These are phyloP conservation scores for Podospora sp. DNA, from an alignment of 495 filamentous ascomycete species.

Conservation along the genomic window DNA sequence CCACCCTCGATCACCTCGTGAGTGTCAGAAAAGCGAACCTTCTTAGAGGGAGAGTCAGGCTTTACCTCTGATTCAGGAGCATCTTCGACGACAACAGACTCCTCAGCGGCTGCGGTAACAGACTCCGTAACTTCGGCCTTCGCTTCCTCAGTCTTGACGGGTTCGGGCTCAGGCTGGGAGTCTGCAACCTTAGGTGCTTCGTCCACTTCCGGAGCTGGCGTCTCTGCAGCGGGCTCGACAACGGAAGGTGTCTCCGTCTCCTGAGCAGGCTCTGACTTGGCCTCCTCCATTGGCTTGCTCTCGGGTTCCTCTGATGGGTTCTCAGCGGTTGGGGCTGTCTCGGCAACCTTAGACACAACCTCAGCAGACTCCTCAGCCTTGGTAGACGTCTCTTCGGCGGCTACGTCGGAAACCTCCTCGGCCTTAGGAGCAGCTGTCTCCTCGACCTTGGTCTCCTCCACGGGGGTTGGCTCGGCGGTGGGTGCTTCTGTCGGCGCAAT, in stretches of 20 bases:
- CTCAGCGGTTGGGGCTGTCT: not conserved
- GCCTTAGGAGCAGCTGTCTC: not conserved
- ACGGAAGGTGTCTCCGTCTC: not conserved
- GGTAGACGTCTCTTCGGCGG: not conserved
- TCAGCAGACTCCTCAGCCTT: not conserved
- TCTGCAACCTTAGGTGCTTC: not conserved
- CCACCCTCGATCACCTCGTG: slow-evolving; percentile 17
- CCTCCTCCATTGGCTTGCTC: not conserved
- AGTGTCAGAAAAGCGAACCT: slow-evolving; percentile 23
- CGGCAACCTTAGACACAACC: not conserved
- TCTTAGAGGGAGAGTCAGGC: slow-evolving; percentile 19
- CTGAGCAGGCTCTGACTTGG: slow-evolving; percentile 6
- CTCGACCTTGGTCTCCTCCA: not conserved
- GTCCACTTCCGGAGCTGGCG: not conserved
- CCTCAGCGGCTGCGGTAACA: slow-evolving; percentile 13
- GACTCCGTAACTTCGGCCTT: slow-evolving; percentile 14
- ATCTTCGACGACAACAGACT: slow-evolving; percentile 2
- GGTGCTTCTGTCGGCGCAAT: not conserved
- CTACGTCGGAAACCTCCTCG: not conserved
- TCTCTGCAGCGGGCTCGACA: not conserved
- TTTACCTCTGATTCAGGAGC: slow-evolving; percentile 15
- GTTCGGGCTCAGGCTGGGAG: slow-evolving; percentile 15
- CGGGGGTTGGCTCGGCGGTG: not conserved
- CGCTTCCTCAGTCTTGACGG: slow-evolving; percentile 2
- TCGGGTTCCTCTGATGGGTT: not conserved